Conservation (phyloP, 1,284 basidiomycete genomes). For the Phaffia rhodozyma region DNA sequence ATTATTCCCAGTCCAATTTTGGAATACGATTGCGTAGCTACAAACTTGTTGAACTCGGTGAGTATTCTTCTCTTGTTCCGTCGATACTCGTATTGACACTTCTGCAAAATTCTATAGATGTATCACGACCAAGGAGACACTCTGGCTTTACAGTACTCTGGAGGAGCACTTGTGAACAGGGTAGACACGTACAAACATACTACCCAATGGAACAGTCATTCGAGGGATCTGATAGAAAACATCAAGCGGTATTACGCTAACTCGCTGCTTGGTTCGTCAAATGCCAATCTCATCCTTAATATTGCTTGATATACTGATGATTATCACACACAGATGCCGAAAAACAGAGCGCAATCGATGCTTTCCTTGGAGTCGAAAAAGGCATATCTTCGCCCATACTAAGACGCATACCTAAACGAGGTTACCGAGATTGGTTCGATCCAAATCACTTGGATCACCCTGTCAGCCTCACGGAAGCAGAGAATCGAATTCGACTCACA, state of each 20-base stretch:
- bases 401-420: constrained; percentile 31
- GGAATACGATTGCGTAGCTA: constrained; percentile 86
- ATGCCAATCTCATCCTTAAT: not conserved
- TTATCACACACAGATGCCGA: constrained; percentile 58
- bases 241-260: constrained; percentile 94
- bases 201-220: constrained; percentile 96
- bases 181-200: constrained; percentile 94
- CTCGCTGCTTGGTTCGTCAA: constrained; percentile 60
- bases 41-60: constrained; percentile 85
- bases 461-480: constrained; percentile 45
- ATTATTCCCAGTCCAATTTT: constrained; percentile 71
- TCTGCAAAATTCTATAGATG: constrained; percentile 45
- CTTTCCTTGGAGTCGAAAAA: constrained; percentile 75
- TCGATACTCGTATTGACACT: not conserved
- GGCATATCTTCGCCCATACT: constrained; percentile 31
- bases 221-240: constrained; percentile 75
- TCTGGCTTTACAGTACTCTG: constrained; percentile 91
- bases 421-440: constrained; percentile 73
- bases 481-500: constrained; percentile 33
- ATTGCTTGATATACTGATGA: constrained; percentile 12
- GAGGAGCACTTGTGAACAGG: constrained; percentile 89
- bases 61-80: not conserved
- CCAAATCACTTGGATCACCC: constrained; percentile 54
- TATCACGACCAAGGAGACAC: constrained; percentile 96
- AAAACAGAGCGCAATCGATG: constrained; percentile 94